A percentile compares a stretch with the other conserved stretches of the same genome.
Evolutionary conservation across 768 basidiomycete genomes (phyloP).

Genomic region (Pleurotus sapidus): DNA sequence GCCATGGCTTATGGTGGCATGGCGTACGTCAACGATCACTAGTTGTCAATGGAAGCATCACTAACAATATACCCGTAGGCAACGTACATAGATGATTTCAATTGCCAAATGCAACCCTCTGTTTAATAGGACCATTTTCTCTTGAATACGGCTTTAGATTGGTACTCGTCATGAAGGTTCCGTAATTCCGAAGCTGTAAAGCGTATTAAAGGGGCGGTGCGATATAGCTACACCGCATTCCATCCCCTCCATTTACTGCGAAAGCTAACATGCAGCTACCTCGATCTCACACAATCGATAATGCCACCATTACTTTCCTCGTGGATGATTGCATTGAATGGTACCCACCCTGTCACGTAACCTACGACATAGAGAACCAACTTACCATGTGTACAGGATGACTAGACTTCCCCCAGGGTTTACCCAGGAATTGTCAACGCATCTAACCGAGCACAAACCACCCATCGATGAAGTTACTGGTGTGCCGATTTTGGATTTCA

Average conservation of each 20-base stretch:
- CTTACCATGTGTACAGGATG: conserved; percentile 48
- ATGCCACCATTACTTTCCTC: conserved; percentile 55
- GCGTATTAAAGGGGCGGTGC: neutral
- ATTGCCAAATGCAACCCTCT: neutral
- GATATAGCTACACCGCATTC: too few relatives aligned
- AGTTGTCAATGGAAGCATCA: neutral
- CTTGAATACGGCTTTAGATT: neutral
- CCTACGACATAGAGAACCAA: neutral
- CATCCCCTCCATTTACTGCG: too few relatives aligned
- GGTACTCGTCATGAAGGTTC: too few relatives aligned
- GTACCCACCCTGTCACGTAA: conserved; percentile 26
- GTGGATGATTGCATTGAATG: conserved; percentile 84
- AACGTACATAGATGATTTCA: conserved; percentile 4
- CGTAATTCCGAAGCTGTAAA: neutral
- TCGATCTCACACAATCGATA: conserved; percentile 23
- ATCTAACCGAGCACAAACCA: conserved; percentile 50
- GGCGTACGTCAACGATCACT: conserved; percentile 28
- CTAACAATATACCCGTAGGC: neutral
- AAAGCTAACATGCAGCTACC: neutral
- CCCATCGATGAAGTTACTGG: conserved; percentile 37
- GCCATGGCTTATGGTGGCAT: conserved; percentile 60
- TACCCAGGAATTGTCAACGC: conserved; percentile 64
- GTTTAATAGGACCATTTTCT: neutral
- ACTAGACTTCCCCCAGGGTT: conserved; percentile 78
- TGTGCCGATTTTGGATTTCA: conserved; percentile 67